Base-by-base conservation (phyloP, 768 basidiomycete species). In the Macrocybe gigantea region DNA sequence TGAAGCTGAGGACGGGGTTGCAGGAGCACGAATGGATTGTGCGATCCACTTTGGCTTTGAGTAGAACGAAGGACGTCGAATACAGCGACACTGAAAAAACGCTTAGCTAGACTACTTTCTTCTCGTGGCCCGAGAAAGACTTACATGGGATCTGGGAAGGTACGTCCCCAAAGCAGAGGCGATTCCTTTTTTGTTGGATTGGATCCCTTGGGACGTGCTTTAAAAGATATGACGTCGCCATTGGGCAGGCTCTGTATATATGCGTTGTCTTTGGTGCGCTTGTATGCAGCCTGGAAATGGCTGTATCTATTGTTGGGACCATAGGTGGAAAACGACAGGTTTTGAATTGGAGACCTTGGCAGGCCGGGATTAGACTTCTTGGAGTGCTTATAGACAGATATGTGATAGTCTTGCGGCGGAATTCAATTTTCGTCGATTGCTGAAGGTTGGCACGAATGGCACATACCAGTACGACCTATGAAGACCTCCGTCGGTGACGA, bases 301-400 rank as follows among this genome's bases (percentile, higher is more conserved):
- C 77, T 80, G 61, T 94, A 90, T 64, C 86, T 83, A 59, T 87
- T 92, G 62, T 94, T 94, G 5, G 95, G 93, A 0, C 93, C 91
- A 63, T 97, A 97, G 0, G 85, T 80, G 0, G 94, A 95, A 65
- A 93, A 96, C 0, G 84, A 82, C 11, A 98, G 77, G 45, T 88
- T 88, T 57, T 97, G 95, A 9, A 80, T 70, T 14, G 75, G 78
- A 5, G 75, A 60, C 12, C 56, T 52, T 4, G 62, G 60, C 30
- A 52, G 49, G 15, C 60, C 58, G 14, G 62, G 49, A 30, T 47
- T 55, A 7, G 66, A 58, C 0, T 55, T 56, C 14, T 65, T 57
- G 0, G 77, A 72, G 14, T 78, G 78, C 10, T 83, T 77, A 63
- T 84, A 82, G 45, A 97, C 93, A 36, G 88, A 79, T 47, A 99